phyloP scores from a whole-genome alignment of 2,329 filamentous ascomycete species.

The Colletotrichum sp. region DNA sequence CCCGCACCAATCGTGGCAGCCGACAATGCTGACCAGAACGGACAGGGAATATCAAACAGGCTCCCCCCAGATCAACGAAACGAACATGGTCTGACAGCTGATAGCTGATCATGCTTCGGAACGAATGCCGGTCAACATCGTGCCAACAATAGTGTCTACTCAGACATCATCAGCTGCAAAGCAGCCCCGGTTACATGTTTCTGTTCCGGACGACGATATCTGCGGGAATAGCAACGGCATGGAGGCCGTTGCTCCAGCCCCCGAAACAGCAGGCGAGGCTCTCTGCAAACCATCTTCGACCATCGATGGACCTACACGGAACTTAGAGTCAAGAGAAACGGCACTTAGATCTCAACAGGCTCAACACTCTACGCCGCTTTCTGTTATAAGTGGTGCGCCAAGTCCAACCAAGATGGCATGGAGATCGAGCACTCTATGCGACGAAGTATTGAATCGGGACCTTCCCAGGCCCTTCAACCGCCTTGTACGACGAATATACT shows the following conservation, averaged over 20 bases:
- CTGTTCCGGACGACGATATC: background rate
- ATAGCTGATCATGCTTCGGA: background rate
- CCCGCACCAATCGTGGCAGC: background rate
- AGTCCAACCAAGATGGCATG: background rate
- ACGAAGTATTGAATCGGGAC: background rate
- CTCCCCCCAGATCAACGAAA: background rate
- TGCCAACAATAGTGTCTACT: background rate
- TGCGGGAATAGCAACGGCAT: background rate
- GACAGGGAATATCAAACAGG: background rate
- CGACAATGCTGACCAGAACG: background rate
- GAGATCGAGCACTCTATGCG: background rate
- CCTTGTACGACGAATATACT: background rate
- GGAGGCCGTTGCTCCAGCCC: background rate
- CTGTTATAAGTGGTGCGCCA: background rate
- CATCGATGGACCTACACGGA: background rate
- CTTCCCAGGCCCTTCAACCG: background rate
- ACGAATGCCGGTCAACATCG: background rate
- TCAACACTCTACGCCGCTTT: background rate
- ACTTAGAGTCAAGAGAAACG: background rate
- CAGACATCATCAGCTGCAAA: background rate
- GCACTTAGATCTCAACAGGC: background rate
- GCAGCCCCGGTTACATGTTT: background rate
- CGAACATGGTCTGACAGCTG: background rate
- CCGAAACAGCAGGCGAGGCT: background rate
- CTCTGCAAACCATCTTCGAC: background rate